phyloP scores from a whole-genome alignment of 1,284 basidiomycete species.

The Hemileia vastatrix region DNA sequence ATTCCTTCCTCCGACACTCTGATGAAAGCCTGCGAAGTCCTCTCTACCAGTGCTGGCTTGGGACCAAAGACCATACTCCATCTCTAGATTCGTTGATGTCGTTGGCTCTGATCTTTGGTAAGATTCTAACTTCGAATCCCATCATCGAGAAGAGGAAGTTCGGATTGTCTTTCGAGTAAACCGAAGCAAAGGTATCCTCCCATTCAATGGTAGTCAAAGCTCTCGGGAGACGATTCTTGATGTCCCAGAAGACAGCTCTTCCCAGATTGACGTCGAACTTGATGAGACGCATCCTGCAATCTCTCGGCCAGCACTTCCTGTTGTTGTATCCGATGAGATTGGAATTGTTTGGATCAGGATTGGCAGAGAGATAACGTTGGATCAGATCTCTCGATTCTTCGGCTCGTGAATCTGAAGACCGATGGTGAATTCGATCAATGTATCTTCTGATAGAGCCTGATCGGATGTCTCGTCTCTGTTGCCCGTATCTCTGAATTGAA shows the following conservation, averaged over 20 bases:
- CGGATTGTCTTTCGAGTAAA: conserved; percentile 95
- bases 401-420: too few species aligned
- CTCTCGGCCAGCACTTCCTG: conserved; percentile 43
- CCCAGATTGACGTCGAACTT: conserved; percentile 45
- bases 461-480: conserved; percentile 40
- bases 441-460: conserved; percentile 44
- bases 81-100: conserved; percentile 81
- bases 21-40: conserved; percentile 92
- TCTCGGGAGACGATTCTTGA: conserved; percentile 44
- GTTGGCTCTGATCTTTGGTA: conserved; percentile 88
- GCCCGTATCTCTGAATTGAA: conserved; percentile 40
- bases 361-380: conserved; percentile 43
- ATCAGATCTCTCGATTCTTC: conserved; percentile 43
- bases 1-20: too few species aligned
- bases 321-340: conserved; percentile 45
- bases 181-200: conserved; percentile 48
- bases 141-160: conserved; percentile 97
- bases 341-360: conserved; percentile 44
- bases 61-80: conserved; percentile 67
- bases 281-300: conserved; percentile 43
- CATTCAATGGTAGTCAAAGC: conserved; percentile 44
- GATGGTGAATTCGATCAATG: conserved; percentile 42
- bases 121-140: conserved; percentile 90
- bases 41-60: conserved; percentile 85
- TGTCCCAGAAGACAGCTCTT: conserved; percentile 43